Percentiles rank a stretch among this genome's conserved stretches.
phyloP scores from a whole-genome alignment of 2,329 filamentous ascomycete genomes.

The Penicillium psychrosexuale region DNA sequence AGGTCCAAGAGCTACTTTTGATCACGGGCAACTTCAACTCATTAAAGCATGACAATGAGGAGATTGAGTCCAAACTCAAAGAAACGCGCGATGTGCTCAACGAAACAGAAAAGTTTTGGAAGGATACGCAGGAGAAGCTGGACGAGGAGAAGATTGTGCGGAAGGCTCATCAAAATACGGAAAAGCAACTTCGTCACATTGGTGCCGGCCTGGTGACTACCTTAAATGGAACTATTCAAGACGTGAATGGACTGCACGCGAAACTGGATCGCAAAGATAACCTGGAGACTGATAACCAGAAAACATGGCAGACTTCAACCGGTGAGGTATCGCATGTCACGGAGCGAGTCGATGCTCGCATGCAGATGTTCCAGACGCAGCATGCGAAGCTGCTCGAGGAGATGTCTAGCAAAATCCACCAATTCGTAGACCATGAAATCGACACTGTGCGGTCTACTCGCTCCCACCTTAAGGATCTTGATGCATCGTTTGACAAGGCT shows the following conservation, averaged over 20 bases:
- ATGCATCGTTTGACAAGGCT: conserved; percentile 64
- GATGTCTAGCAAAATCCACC: conserved; percentile 69
- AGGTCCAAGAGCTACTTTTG: conserved; percentile 85
- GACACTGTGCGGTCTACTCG: conserved; percentile 68
- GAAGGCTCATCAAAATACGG: conserved; percentile 81
- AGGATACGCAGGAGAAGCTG: conserved; percentile 70
- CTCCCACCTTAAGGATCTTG: conserved; percentile 66
- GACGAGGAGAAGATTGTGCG: conserved; percentile 76
- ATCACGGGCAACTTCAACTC: conserved; percentile 83
- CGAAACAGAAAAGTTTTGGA: conserved; percentile 81
- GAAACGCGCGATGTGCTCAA: conserved; percentile 78
- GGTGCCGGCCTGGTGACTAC: conserved; percentile 75
- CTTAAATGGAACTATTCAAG: conserved; percentile 70
- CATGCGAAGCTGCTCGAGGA: conserved; percentile 68
- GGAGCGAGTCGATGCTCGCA: conserved; percentile 68
- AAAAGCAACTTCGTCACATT: conserved; percentile 69
- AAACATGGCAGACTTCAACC: conserved; percentile 74
- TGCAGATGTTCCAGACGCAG: conserved; percentile 67
- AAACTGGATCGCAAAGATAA: conserved; percentile 85
- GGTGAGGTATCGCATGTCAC: conserved; percentile 74
- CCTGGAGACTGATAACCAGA: conserved; percentile 74
- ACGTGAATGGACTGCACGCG: conserved; percentile 76
- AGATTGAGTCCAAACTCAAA: conserved; percentile 67
- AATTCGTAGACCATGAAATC: conserved; percentile 73
- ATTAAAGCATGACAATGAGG: conserved; percentile 85